Base-by-base conservation (phyloP, 176 grass and related monocot species). In the Oryza punctata region DNA sequence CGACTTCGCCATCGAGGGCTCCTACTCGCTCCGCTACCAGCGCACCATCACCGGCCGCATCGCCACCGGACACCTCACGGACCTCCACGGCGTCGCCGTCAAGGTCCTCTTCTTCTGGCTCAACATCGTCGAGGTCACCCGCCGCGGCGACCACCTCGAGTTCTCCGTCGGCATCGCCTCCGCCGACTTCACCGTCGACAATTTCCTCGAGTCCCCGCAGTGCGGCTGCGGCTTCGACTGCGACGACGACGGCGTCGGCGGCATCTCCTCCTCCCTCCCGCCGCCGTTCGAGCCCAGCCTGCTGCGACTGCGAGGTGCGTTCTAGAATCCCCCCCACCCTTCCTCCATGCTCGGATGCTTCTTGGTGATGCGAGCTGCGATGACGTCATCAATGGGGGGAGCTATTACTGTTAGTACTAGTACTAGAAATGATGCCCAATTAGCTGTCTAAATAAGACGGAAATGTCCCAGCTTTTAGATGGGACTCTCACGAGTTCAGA, bases 141-240 rank as follows among this genome's bases (percentile, higher is more conserved):
- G 88, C 72, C 12, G 45, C 52, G 89, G 82, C 29, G 93, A 95
- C 73, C 61, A 86, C 24, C 91, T 98, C 69, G 73, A 79, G 11
- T 98, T 98, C 89, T 98, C 96, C 28, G 93, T 98, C 74, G 96
- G 96, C 70, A 90, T 98, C 71, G 85, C 83, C 14, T 98, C 96
- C 72, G 93, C 96, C 0, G 91, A 94, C 75, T 98, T 98, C 77
- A 84, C 66, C 28, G 73, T 98, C 64, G 83, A 90, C 5, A 95
- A 98, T 54, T 98, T 98, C 74, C 87, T 80, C 79, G 87, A 95
- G 72, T 82, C 86, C 84, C 96, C 96, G 4, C 57, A 61, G 57
- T 61, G 57, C 52, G 85, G 83, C 45, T 98, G 96, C 29, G 96
- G 96, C 2, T 98, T 93, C 69, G 96, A 93, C 2, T 93, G 95